phyloP scores from a whole-genome alignment of 108 stramenopile genomes.

The Skeletonema marinoi region DNA sequence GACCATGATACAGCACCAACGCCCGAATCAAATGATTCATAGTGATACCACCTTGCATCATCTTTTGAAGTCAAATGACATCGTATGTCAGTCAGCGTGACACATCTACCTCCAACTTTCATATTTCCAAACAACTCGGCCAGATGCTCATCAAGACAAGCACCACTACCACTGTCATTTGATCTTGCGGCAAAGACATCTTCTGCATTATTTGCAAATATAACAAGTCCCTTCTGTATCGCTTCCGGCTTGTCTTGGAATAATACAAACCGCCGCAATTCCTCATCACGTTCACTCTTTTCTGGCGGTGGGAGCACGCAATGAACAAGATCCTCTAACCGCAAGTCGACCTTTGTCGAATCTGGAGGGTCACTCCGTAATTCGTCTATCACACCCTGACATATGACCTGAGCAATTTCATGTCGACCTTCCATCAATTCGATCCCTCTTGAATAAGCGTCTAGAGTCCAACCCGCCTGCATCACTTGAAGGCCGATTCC shows the following conservation, averaged over 20 bases:
- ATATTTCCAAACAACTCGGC: conserved; percentile 29
- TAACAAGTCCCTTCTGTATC: conserved; percentile 18
- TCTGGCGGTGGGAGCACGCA: background rate
- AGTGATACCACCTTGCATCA: conserved; percentile 17
- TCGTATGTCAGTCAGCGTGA: conserved; percentile 21
- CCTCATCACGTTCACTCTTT: conserved; percentile 1
- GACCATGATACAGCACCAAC: conserved; percentile 1
- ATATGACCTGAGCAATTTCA: background rate
- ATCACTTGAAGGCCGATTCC: conserved; percentile 30
- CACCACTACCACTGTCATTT: conserved; percentile 3
- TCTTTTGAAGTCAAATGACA: conserved; percentile 3
- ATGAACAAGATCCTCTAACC: conserved; percentile 9
- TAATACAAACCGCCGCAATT: conserved; percentile 10
- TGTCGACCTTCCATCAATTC: conserved; percentile 26
- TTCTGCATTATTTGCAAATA: conserved; percentile 29
- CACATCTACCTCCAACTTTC: conserved; percentile 26
- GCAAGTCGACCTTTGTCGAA: background rate
- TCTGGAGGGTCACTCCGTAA: conserved; percentile 16
- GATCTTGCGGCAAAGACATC: conserved; percentile 24
- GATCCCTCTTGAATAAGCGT: conserved; percentile 12
- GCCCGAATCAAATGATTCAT: conserved; percentile 13
- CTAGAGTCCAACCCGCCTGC: conserved; percentile 19
- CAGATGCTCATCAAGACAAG: conserved; percentile 7
- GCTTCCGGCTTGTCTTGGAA: conserved; percentile 10
- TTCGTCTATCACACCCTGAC: background rate